Evolutionary conservation across 139 green algal genomes (phyloP).

Genomic region (Closterium sp.): DNA sequence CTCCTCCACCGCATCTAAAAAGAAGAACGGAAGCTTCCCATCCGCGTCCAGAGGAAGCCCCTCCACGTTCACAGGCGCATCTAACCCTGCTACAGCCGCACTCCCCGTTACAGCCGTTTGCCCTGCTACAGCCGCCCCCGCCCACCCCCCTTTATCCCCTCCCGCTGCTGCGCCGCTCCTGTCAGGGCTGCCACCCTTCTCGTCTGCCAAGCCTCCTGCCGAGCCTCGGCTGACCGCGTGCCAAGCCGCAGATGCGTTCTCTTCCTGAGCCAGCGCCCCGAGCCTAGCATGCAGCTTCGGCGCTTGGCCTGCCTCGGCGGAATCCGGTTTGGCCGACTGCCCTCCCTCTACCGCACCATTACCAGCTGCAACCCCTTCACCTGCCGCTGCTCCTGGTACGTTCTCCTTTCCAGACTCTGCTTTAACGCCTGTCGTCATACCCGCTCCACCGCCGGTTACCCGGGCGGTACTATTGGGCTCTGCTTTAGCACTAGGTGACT

Average conservation of each 20-base stretch:
- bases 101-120: not conserved
- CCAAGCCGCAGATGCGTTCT: slow-evolving; percentile 26
- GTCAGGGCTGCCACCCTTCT: not conserved
- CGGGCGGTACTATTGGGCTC: not conserved
- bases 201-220: not conserved
- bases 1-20: slow-evolving; percentile 90
- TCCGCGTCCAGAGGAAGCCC: slow-evolving; percentile 61
- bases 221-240: not conserved
- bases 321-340: not conserved
- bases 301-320: not conserved
- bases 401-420: not conserved
- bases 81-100: not conserved
- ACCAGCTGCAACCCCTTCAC: not conserved
- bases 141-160: not conserved
- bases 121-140: not conserved
- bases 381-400: not conserved
- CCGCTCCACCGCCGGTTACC: not conserved
- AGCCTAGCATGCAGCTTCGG: slow-evolving; percentile 26
- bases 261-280: not conserved
- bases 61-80: slow-evolving; percentile 14
- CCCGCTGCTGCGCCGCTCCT: not conserved
- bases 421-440: not conserved
- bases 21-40: slow-evolving; percentile 78
- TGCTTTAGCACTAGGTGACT: not conserved
- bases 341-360: not conserved